Conservation (phyloP, 495 filamentous ascomycete genomes). For the Tuber calosporum region DNA sequence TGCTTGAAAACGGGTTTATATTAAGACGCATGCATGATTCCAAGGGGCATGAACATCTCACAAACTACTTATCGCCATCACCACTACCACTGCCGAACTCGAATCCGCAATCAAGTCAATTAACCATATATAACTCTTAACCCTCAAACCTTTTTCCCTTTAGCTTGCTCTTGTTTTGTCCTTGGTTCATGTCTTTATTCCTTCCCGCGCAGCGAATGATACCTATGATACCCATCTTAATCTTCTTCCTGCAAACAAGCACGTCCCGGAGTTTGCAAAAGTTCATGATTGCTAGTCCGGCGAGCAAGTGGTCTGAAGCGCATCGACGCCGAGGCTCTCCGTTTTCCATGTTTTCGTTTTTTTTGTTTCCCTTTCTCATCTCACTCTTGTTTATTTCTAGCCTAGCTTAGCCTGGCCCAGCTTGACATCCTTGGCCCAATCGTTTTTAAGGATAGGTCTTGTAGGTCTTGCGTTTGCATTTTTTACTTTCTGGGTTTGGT, state of each 20-base stretch:
- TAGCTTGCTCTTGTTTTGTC: conserved; percentile 41
- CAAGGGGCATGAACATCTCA: neutral
- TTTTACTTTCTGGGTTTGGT: neutral
- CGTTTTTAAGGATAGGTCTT: neutral
- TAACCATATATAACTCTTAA: neutral
- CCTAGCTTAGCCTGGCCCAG: neutral
- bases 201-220: conserved; percentile 14
- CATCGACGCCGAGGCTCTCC: neutral
- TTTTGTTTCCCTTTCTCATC: neutral
- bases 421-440: neutral
- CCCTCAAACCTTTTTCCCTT: conserved; percentile 25
- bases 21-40: neutral
- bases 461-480: neutral
- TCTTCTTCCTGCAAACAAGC: neutral
- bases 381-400: neutral
- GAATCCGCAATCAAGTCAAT: neutral
- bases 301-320: neutral
- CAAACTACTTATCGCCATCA: neutral
- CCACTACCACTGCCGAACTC: neutral
- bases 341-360: neutral
- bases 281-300: neutral
- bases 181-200: conserved; percentile 37
- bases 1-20: neutral
- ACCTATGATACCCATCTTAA: neutral
- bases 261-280: neutral